phyloP scores from a whole-genome alignment of 768 basidiomycete genomes.

The Suillus clintonianus region DNA sequence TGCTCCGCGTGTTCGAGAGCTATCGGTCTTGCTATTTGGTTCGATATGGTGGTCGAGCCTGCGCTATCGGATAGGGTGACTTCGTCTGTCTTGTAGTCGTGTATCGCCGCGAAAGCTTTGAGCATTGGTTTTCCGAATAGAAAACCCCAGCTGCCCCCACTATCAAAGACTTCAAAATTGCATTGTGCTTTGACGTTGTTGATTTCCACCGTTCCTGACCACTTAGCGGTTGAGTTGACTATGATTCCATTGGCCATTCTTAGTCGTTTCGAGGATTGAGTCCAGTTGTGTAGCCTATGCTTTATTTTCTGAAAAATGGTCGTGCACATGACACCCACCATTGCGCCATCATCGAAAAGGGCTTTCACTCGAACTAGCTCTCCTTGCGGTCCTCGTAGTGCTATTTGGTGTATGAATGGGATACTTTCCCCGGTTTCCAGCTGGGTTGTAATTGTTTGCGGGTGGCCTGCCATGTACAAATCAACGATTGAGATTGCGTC shows the following conservation, averaged over 20 bases:
- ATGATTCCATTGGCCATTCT: constrained; percentile 34
- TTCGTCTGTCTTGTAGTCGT: constrained; percentile 21
- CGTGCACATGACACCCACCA: constrained; percentile 28
- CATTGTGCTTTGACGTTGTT: not conserved
- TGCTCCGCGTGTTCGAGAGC: too few relatives aligned
- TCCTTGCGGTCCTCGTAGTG: too few relatives aligned
- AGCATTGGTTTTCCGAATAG: constrained; percentile 33
- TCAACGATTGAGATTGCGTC: too few relatives aligned
- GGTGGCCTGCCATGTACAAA: too few relatives aligned
- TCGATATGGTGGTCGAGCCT: too few relatives aligned
- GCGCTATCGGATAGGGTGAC: too few relatives aligned
- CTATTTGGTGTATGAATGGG: too few relatives aligned
- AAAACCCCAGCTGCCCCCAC: constrained; percentile 28
- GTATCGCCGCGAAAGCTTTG: constrained; percentile 19
- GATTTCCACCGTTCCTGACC: constrained; percentile 5
- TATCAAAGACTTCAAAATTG: constrained; percentile 16
- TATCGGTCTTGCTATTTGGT: too few relatives aligned
- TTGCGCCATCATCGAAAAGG: constrained; percentile 32
- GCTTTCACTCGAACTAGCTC: too few relatives aligned
- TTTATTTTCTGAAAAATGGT: constrained; percentile 4
- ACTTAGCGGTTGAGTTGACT: constrained; percentile 7
- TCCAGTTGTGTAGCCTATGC: constrained; percentile 10
- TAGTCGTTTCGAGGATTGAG: constrained; percentile 19
- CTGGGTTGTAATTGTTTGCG: too few relatives aligned
- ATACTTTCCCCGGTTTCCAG: too few relatives aligned